Evolutionary conservation across 768 basidiomycete species (phyloP).

Genomic region (Boletus tomentosulus): DNA sequence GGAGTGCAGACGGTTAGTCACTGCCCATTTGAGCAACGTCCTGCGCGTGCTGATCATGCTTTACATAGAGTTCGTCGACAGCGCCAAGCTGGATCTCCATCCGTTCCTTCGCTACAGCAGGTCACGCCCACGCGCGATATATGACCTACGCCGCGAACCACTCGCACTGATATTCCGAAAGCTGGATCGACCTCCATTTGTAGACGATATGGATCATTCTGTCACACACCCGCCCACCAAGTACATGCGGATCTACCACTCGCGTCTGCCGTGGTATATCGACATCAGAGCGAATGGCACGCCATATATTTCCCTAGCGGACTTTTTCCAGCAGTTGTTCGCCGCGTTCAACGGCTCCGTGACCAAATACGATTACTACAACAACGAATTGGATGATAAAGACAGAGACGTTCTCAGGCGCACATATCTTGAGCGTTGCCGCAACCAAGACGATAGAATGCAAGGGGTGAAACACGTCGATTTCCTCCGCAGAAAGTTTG

Average conservation of each 20-base stretch:
- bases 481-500: slow-evolving; percentile 49
- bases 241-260: slow-evolving; percentile 54
- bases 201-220: slow-evolving; percentile 50
- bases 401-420: slow-evolving; percentile 41
- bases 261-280: slow-evolving; percentile 63
- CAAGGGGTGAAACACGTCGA: slow-evolving; percentile 55
- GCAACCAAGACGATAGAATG: slow-evolving; percentile 29
- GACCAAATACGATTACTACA: slow-evolving; percentile 52
- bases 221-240: slow-evolving; percentile 48
- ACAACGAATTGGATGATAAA: slow-evolving; percentile 46
- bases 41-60: neutral
- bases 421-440: slow-evolving; percentile 46
- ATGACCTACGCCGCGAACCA: slow-evolving; percentile 48
- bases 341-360: slow-evolving; percentile 43
- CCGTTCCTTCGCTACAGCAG: slow-evolving; percentile 22
- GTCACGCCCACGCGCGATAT: slow-evolving; percentile 36
- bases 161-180: slow-evolving; percentile 41
- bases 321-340: slow-evolving; percentile 49
- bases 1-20: slow-evolving; percentile 18
- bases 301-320: slow-evolving; percentile 55
- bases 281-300: slow-evolving; percentile 43
- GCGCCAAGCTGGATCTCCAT: slow-evolving; percentile 24
- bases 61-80: slow-evolving; percentile 21
- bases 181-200: slow-evolving; percentile 40
- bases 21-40: neutral